Conservation (phyloP, 1,139 yeast genomes). For the Geotrichum aggregatum region DNA sequence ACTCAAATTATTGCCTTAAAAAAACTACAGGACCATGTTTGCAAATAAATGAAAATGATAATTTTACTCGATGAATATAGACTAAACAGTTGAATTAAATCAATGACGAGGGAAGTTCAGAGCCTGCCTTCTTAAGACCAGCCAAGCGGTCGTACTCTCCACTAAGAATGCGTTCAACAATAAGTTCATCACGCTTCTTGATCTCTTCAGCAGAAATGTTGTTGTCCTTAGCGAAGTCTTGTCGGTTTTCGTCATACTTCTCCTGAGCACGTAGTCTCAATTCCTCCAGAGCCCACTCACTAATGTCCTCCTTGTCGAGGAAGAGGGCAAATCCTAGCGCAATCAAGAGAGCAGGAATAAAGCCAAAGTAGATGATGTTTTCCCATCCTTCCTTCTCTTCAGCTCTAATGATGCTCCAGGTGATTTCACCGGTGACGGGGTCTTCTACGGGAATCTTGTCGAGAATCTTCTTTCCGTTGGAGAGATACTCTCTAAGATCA, state of each 20-base stretch:
- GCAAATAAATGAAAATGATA: conserved; percentile 4
- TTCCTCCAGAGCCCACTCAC: conserved; percentile 82
- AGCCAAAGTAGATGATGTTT: conserved; percentile 60
- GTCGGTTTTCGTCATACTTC: conserved; percentile 64
- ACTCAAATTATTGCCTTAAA: too few species aligned
- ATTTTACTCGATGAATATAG: conserved; percentile 6
- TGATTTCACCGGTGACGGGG: conserved; percentile 69
- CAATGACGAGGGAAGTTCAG: conserved; percentile 38
- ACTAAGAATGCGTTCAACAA: conserved; percentile 74
- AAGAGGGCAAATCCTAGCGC: conserved; percentile 46
- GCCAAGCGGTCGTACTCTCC: conserved; percentile 83
- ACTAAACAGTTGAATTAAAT: conserved; percentile 26
- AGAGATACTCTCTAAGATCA: conserved; percentile 58
- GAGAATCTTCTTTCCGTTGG: conserved; percentile 59
- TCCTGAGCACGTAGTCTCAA: conserved; percentile 70
- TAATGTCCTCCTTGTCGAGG: conserved; percentile 45
- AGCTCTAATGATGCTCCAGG: conserved; percentile 75
- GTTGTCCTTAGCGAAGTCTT: conserved; percentile 46
- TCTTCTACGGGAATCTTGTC: conserved; percentile 85
- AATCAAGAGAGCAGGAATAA: conserved; percentile 59
- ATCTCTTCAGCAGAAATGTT: conserved; percentile 58
- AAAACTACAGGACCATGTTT: neutral
- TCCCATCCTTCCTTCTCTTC: conserved; percentile 87
- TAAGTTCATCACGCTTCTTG: conserved; percentile 69
- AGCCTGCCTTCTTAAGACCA: conserved; percentile 54